Base-by-base conservation (phyloP, 2,329 filamentous ascomycete species). In the Penicillium griseofulvum region DNA sequence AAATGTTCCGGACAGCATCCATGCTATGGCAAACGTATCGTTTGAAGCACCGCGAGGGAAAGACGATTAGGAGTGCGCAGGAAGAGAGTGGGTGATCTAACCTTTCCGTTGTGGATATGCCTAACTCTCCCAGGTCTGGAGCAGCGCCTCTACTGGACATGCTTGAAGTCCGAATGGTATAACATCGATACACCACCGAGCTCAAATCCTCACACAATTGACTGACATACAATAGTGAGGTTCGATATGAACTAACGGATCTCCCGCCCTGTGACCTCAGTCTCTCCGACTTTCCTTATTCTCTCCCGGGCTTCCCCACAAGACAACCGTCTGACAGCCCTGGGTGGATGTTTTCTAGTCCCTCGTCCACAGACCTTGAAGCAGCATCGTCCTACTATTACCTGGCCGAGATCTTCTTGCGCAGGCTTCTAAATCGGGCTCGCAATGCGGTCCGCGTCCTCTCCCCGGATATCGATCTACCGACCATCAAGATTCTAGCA, bases 391-490 rank as follows among this genome's bases (percentile, higher is more conserved):
- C 60, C 22, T 65, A 65, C 53, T 66, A 66, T 45, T 66, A 65
- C 33, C 55, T 66, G 4, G 59, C 64, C n/a, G 61, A 66, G 49
- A 65, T 66, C 17, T 65, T 64, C n/a, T 47, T 65, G 47, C 57
- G 64, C 46, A 49, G 69, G 49, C 54, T 71, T 57, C 58, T 77
- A 24, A 72, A 75, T 52, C 68, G 70, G n/a, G 61, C 52, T 33
- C 62, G 62, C 11, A 63, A 65, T 43, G 60, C 63, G 2, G 63
- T 65, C 9, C 56, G 59, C 29, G 54, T 61, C 19, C 58, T 65
- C 37, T 62, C 61, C 17, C 63, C 61, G 1, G 47, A 54, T 22
- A 60, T 64, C 28, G 55, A 55, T 16, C 19, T 51, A 17, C 31
- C 61, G 39, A 58, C 52, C 38, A 58, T 65, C 39, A 56, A 54